Percentiles rank a stretch among this genome's conserved stretches.
phyloP scores from a whole-genome alignment of 495 filamentous ascomycete species.

The Neurospora sp. region DNA sequence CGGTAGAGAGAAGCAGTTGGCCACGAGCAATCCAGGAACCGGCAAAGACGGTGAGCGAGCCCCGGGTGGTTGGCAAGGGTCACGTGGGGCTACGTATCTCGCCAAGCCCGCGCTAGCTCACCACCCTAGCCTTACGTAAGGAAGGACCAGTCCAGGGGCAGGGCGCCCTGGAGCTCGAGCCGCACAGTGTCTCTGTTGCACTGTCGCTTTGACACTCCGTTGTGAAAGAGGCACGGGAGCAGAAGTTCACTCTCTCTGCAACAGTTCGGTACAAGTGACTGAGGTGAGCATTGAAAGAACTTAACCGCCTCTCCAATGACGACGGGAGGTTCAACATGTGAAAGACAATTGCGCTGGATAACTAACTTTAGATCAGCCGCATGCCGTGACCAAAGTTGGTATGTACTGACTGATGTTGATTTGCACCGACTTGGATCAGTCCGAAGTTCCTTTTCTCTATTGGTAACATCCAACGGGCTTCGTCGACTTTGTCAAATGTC shows the following conservation, averaged over 20 bases:
- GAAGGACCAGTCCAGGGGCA: neutral
- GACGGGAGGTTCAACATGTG: neutral
- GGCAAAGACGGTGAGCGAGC: neutral
- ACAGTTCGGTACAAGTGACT: neutral
- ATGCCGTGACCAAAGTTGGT: neutral
- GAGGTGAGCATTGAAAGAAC: neutral
- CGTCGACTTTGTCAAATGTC: neutral
- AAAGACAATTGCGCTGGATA: neutral
- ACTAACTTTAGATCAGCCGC: neutral
- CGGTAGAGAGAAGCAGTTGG: neutral
- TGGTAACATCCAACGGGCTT: neutral
- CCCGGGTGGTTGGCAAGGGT: neutral
- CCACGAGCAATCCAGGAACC: neutral
- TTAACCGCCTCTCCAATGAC: neutral
- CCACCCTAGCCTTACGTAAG: neutral
- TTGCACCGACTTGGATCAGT: neutral
- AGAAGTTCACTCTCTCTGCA: neutral
- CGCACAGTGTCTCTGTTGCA: neutral
- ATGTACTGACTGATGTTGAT: neutral
- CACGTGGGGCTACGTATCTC: slow-evolving; percentile 1
- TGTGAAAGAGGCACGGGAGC: neutral
- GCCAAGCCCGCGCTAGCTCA: neutral
- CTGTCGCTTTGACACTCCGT: neutral
- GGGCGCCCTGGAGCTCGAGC: neutral
- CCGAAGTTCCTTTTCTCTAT: neutral